phyloP scores from a whole-genome alignment of 2,329 filamentous ascomycete genomes.

The Fusarium torulosum region DNA sequence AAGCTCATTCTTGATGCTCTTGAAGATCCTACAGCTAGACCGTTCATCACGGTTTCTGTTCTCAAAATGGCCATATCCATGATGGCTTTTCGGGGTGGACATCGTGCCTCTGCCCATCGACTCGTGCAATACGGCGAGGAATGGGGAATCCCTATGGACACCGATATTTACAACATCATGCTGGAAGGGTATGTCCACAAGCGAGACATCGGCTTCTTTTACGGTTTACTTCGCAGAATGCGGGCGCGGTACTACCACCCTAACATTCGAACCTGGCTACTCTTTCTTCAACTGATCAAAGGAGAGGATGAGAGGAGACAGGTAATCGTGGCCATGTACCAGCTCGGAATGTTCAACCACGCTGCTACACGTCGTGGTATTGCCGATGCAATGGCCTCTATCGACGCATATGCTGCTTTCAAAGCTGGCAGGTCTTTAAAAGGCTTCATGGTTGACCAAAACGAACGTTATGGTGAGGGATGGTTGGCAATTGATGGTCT shows the following conservation, averaged over 20 bases:
- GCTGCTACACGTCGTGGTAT: slow-evolving; percentile 54
- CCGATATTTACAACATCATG: slow-evolving; percentile 63
- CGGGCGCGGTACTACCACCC: slow-evolving; percentile 54
- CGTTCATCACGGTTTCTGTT: slow-evolving; percentile 55
- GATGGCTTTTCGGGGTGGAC: slow-evolving; percentile 54
- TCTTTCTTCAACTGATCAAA: slow-evolving; percentile 66
- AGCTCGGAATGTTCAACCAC: slow-evolving; percentile 58
- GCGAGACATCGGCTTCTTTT: slow-evolving; percentile 58
- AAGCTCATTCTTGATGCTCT: slow-evolving; percentile 57
- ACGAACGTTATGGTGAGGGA: slow-evolving; percentile 58
- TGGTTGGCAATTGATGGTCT: slow-evolving; percentile 58
- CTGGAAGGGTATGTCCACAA: slow-evolving; percentile 57
- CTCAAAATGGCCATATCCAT: slow-evolving; percentile 61
- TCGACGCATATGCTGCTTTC: slow-evolving; percentile 60
- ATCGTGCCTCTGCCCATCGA: slow-evolving; percentile 51
- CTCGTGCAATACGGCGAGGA: slow-evolving; percentile 56
- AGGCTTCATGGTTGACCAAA: slow-evolving; percentile 57
- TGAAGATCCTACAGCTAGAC: slow-evolving; percentile 50
- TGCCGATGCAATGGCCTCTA: slow-evolving; percentile 58
- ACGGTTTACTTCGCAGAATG: slow-evolving; percentile 58
- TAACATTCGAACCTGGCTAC: slow-evolving; percentile 62
- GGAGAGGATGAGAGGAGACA: slow-evolving; percentile 67
- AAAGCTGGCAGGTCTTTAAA: slow-evolving; percentile 51
- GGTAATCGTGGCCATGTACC: slow-evolving; percentile 61
- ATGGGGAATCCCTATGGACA: slow-evolving; percentile 58